Conservation (phyloP, 768 basidiomycete species). For the Boletus speciosus region DNA sequence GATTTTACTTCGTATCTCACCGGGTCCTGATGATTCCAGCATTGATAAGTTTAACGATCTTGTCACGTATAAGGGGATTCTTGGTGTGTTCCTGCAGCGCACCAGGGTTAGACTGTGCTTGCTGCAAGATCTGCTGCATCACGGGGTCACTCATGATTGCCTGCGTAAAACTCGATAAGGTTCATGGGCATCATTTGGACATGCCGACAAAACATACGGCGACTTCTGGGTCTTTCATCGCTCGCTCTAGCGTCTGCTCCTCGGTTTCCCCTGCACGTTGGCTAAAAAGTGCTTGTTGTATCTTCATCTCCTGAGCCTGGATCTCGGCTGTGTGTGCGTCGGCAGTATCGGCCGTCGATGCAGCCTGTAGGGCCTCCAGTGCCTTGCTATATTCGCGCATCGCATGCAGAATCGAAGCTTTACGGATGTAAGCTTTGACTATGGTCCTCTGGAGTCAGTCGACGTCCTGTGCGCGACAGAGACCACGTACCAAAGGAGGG, state of each 20-base stretch:
- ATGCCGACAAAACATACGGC: constrained; percentile 52
- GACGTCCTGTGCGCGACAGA: background rate
- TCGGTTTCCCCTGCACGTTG: constrained; percentile 85
- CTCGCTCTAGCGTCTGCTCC: constrained; percentile 87
- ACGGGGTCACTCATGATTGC: constrained; percentile 85
- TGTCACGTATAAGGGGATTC: constrained; percentile 74
- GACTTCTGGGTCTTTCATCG: constrained; percentile 97
- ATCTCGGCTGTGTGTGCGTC: constrained; percentile 84
- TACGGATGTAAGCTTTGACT: constrained; percentile 95
- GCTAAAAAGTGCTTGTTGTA: constrained; percentile 71
- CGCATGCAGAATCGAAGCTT: constrained; percentile 74
- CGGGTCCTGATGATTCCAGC: constrained; percentile 92
- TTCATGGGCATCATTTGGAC: background rate
- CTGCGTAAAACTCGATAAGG: constrained; percentile 36
- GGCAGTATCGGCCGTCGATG: constrained; percentile 74
- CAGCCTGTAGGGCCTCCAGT: constrained; percentile 76
- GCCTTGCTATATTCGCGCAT: constrained; percentile 94
- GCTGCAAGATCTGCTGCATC: constrained; percentile 93
- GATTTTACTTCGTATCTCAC: constrained; percentile 32
- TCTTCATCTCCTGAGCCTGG: constrained; percentile 72
- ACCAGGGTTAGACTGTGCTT: constrained; percentile 85
- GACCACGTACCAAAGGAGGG: constrained; percentile 66
- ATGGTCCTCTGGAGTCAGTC: background rate
- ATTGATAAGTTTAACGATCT: constrained; percentile 87
- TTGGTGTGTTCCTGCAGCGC: constrained; percentile 96